Evolutionary conservation across 2,329 filamentous ascomycete genomes (phyloP).

Genomic region (Epichloe elymi): DNA sequence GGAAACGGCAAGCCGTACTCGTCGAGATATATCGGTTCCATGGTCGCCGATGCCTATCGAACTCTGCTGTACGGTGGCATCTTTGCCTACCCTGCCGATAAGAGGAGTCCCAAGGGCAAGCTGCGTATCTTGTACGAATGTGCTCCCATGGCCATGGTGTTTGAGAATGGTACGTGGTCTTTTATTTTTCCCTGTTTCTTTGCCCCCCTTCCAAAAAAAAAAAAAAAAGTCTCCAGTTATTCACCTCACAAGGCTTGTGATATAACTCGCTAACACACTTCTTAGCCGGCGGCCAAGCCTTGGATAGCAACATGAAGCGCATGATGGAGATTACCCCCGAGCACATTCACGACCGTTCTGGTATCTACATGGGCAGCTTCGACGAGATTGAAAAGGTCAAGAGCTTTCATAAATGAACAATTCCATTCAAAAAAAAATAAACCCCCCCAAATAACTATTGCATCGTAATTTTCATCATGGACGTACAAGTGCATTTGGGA

Average conservation of each 20-base stretch:
- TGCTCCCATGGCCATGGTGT: conserved; percentile 93
- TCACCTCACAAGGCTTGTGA: background rate
- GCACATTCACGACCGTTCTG: conserved; percentile 87
- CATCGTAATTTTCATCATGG: background rate
- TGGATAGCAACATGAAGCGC: conserved; percentile 81
- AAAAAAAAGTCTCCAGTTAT: no score
- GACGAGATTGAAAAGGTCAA: conserved; percentile 96
- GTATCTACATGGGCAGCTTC: conserved; percentile 91
- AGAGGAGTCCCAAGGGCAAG: conserved; percentile 98
- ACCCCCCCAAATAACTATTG: background rate
- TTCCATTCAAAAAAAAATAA: background rate
- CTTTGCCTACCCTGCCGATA: conserved; percentile 94
- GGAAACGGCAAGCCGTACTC: conserved; percentile 78
- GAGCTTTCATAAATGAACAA: conserved; percentile 48
- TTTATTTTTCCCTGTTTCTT: background rate
- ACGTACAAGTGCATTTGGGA: background rate
- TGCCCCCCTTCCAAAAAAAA: no score
- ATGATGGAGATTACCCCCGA: conserved; percentile 85
- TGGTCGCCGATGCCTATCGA: conserved; percentile 97
- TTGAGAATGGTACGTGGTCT: conserved; percentile 73
- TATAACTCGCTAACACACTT: conserved; percentile 14
- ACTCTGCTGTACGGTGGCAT: conserved; percentile 92
- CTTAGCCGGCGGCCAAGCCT: conserved; percentile 75
- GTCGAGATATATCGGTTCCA: conserved; percentile 87
- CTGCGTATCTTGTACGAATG: conserved; percentile 96